These are phyloP conservation scores for Nakazawaea laoshanensis DNA, from an alignment of 805 yeast genomes.

Conservation along the genomic window DNA sequence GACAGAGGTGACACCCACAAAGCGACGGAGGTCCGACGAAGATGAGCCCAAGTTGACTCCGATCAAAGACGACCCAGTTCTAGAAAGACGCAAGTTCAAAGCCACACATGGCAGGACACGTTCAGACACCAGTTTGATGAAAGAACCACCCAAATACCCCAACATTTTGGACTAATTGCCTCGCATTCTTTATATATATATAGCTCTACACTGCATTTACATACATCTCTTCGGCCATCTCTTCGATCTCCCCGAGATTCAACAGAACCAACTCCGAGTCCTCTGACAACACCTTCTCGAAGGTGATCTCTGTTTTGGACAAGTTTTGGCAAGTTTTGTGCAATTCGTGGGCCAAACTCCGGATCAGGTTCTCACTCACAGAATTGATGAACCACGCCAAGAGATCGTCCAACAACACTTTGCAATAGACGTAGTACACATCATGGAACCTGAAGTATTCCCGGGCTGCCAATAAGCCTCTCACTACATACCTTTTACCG, in stretches of 20 bases:
- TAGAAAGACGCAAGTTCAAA: conserved; percentile 4
- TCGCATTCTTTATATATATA: not conserved
- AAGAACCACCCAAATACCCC: conserved; percentile 8
- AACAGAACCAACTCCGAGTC: conserved; percentile 13
- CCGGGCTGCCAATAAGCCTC: conserved; percentile 48
- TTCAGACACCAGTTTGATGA: conserved; percentile 13
- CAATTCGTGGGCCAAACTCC: conserved; percentile 62
- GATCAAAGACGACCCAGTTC: not conserved
- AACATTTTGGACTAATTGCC: conserved; percentile 2
- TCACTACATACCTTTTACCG: conserved; percentile 62
- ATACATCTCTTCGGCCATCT: conserved; percentile 44
- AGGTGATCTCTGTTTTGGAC: conserved; percentile 38
- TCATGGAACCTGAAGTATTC: conserved; percentile 80
- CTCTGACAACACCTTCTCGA: conserved; percentile 38
- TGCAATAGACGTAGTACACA: conserved; percentile 76
- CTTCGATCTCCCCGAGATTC: conserved; percentile 40
- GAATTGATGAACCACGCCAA: conserved; percentile 64
- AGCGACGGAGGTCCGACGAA: conserved; percentile 13
- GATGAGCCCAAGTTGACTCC: not conserved
- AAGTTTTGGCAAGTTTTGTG: conserved; percentile 31
- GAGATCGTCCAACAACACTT: conserved; percentile 68
- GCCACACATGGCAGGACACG: conserved; percentile 14
- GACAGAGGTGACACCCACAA: conserved; percentile 6
- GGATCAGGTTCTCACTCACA: conserved; percentile 49
- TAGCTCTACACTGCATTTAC: conserved; percentile 10